Percentiles rank a stretch among this genome's conserved stretches.
Evolutionary conservation across 768 basidiomycete species (phyloP).

Genomic region (Boletus insuetus): DNA sequence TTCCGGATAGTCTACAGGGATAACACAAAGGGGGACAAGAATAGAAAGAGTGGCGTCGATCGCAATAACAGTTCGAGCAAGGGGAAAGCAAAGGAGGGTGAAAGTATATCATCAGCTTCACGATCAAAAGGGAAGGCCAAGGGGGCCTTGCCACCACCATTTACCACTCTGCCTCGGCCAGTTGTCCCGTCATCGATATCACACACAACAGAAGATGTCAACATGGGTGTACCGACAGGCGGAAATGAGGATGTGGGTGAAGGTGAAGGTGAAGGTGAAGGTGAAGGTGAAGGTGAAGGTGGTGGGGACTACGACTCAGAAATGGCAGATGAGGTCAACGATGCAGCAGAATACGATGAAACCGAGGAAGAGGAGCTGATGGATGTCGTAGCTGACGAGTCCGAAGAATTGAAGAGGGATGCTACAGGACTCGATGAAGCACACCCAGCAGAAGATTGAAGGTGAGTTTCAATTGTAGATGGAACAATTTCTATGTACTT

Average conservation of each 20-base stretch:
- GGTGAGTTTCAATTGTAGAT: slow-evolving; percentile 1
- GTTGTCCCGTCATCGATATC: slow-evolving; percentile 29
- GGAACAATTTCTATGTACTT: not conserved
- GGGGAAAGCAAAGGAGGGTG: slow-evolving; percentile 32
- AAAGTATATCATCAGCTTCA: slow-evolving; percentile 29
- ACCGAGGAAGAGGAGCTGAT: slow-evolving; percentile 41
- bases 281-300: slow-evolving; percentile 32
- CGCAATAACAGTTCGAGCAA: slow-evolving; percentile 27
- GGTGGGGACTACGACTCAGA: slow-evolving; percentile 25
- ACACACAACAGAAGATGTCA: slow-evolving; percentile 25
- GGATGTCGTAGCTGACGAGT: slow-evolving; percentile 44
- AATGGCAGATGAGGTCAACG: slow-evolving; percentile 26
- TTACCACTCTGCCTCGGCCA: slow-evolving; percentile 29
- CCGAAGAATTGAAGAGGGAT: slow-evolving; percentile 43
- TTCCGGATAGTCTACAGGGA: slow-evolving; percentile 58
- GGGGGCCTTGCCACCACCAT: slow-evolving; percentile 23
- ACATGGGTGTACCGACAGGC: slow-evolving; percentile 19
- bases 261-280: slow-evolving; percentile 29
- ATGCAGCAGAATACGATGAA: slow-evolving; percentile 29
- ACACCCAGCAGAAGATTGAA: slow-evolving; percentile 12
- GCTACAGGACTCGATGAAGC: slow-evolving; percentile 35
- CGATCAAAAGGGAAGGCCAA: slow-evolving; percentile 34
- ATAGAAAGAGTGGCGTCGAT: slow-evolving; percentile 27
- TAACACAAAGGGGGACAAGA: slow-evolving; percentile 58
- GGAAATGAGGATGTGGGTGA: slow-evolving; percentile 34